phyloP scores from a whole-genome alignment of 225 moss, liverwort and hornwort species.

The Rhytidiadelphus loreus region DNA sequence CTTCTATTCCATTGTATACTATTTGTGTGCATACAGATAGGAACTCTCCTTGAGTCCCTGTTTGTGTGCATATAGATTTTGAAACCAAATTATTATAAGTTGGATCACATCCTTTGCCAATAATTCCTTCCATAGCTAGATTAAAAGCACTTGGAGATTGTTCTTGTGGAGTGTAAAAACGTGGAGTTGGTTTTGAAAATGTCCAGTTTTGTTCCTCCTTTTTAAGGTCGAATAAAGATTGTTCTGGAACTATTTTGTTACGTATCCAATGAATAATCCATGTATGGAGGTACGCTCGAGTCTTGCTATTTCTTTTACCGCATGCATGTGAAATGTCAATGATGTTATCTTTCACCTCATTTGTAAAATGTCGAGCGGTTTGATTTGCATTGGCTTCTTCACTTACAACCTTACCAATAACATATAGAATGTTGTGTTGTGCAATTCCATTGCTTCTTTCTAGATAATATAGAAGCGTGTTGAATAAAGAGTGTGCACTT shows the following conservation, averaged over 20 bases:
- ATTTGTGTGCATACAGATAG: not conserved
- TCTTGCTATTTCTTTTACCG: not conserved
- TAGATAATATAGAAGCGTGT: not conserved
- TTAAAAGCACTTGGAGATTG: not conserved
- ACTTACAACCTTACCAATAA: not conserved
- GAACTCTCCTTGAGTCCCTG: not conserved
- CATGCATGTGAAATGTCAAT: not conserved
- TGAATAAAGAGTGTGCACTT: not conserved
- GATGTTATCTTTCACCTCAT: not conserved
- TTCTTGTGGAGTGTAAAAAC: not conserved
- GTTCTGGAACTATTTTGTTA: not conserved
- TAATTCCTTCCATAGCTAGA: not conserved
- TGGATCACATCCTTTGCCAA: not conserved
- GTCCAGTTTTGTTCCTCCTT: not conserved
- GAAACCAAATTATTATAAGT: not conserved
- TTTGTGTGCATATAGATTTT: not conserved
- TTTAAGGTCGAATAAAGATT: not conserved
- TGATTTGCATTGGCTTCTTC: not conserved
- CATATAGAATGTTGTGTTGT: not conserved
- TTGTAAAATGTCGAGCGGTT: not conserved
- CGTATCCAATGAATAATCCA: not conserved
- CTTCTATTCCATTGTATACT: not conserved
- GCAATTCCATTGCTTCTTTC: not conserved
- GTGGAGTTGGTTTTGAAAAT: not conserved
- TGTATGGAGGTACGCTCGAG: not conserved